Evolutionary conservation across 192 early-diverging fungal species (phyloP).

Genomic region (Coemansia sp.): DNA sequence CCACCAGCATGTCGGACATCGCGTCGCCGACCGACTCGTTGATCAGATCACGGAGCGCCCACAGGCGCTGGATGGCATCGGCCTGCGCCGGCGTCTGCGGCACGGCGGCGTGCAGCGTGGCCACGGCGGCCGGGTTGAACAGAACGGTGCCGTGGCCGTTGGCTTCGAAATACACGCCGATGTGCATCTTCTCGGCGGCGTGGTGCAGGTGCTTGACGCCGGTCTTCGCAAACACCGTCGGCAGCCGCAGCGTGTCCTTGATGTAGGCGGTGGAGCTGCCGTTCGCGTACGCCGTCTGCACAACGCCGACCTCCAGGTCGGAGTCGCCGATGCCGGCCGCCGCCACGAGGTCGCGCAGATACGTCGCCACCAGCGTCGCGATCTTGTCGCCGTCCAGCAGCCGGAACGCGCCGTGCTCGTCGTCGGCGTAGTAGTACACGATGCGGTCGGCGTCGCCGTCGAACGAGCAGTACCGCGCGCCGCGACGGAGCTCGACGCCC

Average conservation of each 20-base stretch:
- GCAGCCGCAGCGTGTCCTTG: conserved; percentile 84
- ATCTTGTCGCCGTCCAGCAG: conserved; percentile 99
- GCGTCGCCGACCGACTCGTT: conserved; percentile 99
- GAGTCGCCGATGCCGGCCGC: conserved; percentile 68
- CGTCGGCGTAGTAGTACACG: conserved; percentile 91
- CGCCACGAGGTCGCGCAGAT: conserved; percentile 87
- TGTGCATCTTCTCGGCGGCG: conserved; percentile 94
- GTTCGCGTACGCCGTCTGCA: conserved; percentile 99
- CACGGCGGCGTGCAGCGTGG: conserved; percentile 23
- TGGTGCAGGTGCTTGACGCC: conserved; percentile 99
- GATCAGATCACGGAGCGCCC: conserved; percentile 87
- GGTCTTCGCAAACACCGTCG: conserved; percentile 93
- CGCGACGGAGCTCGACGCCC: conserved; percentile 63
- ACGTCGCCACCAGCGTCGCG: conserved; percentile 88
- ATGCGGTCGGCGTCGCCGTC: conserved; percentile 99
- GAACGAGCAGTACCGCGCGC: conserved; percentile 82
- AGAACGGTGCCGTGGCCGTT: conserved; percentile 99
- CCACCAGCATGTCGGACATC: conserved; percentile 92
- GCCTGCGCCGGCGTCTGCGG: conserved; percentile 70
- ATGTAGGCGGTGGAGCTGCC: conserved; percentile 94
- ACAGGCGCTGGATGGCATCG: conserved; percentile 76
- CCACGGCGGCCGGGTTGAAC: conserved; percentile 86
- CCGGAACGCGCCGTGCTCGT: conserved; percentile 73
- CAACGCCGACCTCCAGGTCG: conserved; percentile 83
- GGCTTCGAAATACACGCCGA: conserved; percentile 99